Base-by-base conservation (phyloP, 352 stramenopile species). In the Pythium insidiosum region DNA sequence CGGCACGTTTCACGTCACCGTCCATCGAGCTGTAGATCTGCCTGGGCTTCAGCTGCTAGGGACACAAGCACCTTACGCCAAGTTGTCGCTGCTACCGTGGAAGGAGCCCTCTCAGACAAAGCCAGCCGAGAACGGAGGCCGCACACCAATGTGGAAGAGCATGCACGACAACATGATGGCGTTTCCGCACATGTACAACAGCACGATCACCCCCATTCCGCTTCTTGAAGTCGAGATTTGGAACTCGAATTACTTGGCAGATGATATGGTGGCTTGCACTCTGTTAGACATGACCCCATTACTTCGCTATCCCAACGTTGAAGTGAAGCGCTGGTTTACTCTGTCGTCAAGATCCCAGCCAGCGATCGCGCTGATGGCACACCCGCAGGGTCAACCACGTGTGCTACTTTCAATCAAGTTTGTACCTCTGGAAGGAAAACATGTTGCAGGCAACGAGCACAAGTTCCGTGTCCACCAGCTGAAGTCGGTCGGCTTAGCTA, bases 151-250 rank as follows among this genome's bases (percentile, higher is more conserved):
- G 19, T 94, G 78, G 78, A 75, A 68, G 29, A 71, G 45, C 43
- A 63, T 64, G 33, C 74, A 91, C 43, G 74, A 88, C 46, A 91
- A 90, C 40, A 63, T 56, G 46, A 84, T 91, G 73, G 73, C 84
- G 19, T 84, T 94, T 34, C 75, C 80, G 24, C 81, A 94, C 62
- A 88, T 90, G 71, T 94, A 90, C 65, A 94, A 90, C 61, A 90
- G 78, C 52, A 80, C 67, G 11, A 91, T 90, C 60, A 94, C 80
- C 2, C 81, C 81, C 4, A 88, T 91, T 22, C 81, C 81, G 23
- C 49, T 90, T 16, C 56, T 94, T 1, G 78, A 91, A 49, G 73
- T 94, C 23, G 78, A 94, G 48, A 73, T 94, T 25, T 94, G 82
- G 62, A 94, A 86, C 40, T 77, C 75, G 38, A 90, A 85, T 48